A percentile compares a stretch with the other conserved stretches of the same genome.
Evolutionary conservation across 257 asterid species (phyloP).

Genomic region (Fraxinus anomala): DNA sequence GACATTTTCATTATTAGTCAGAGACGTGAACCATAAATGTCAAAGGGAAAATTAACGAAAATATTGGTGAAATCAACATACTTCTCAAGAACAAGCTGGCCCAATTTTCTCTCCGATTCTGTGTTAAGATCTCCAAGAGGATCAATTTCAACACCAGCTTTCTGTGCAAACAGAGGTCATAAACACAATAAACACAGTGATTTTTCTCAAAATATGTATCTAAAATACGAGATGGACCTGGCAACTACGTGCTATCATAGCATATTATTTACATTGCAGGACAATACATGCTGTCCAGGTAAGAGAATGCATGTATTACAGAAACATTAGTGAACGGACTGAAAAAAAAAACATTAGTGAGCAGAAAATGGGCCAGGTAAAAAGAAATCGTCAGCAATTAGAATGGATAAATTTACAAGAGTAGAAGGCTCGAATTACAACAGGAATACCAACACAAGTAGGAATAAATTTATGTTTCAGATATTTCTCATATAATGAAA

Average conservation of each 20-base stretch:
- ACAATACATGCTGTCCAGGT: not conserved
- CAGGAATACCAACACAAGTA: not conserved
- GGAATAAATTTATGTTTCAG: not conserved
- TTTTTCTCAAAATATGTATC: not conserved
- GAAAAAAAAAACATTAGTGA: too few species aligned
- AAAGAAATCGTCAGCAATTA: not conserved
- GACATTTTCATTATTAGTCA: not conserved
- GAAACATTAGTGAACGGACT: not conserved
- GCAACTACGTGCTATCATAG: not conserved
- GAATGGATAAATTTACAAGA: not conserved
- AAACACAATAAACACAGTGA: not conserved
- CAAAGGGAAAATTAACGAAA: not conserved
- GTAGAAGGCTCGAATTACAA: not conserved
- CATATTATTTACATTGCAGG: not conserved
- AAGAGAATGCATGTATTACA: not conserved
- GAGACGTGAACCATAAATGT: not conserved
- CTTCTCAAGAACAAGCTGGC: conserved; percentile 84
- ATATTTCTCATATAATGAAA: not conserved
- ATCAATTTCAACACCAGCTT: conserved; percentile 83
- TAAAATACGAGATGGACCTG: not conserved
- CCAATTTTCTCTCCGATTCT: conserved; percentile 82
- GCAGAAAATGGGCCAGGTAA: not conserved
- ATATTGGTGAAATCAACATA: conserved; percentile 35
- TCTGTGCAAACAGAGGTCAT: conserved; percentile 44
- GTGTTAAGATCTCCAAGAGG: conserved; percentile 93